phyloP scores from a whole-genome alignment of 352 stramenopile species.

The Globisporangium iwayamae region DNA sequence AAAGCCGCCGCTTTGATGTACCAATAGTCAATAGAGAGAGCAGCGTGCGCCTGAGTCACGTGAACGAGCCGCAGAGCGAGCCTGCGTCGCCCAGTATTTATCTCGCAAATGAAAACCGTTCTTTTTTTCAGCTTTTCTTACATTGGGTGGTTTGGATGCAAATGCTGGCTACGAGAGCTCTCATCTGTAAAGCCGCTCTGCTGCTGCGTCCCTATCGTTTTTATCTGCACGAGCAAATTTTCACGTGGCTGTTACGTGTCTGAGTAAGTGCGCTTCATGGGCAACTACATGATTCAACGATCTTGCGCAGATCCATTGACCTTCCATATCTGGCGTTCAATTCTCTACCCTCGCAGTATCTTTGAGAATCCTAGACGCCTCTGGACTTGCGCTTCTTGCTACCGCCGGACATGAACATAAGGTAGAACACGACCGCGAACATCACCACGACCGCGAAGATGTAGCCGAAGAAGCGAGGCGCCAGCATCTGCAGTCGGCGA shows the following conservation, averaged over 20 bases:
- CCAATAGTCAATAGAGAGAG: slow-evolving; percentile 18
- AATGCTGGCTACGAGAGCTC: too few relatives aligned
- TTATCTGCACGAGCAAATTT: background rate
- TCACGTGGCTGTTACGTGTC: background rate
- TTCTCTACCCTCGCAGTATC: background rate
- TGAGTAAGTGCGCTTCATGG: too few relatives aligned
- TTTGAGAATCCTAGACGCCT: background rate
- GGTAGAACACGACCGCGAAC: slow-evolving; percentile 43
- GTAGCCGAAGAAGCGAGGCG: slow-evolving; percentile 56
- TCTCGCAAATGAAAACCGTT: slow-evolving; percentile 1
- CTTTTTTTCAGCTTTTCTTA: background rate
- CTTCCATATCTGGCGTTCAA: background rate
- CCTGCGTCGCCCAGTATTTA: slow-evolving; percentile 10
- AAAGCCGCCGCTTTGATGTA: slow-evolving; percentile 9
- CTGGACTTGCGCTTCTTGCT: slow-evolving; percentile 24
- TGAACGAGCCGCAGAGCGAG: background rate
- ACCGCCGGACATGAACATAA: slow-evolving; percentile 43
- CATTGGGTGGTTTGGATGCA: too few relatives aligned
- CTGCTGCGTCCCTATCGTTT: background rate
- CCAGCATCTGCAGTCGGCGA: slow-evolving; percentile 41
- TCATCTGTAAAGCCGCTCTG: background rate
- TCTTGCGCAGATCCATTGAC: too few relatives aligned
- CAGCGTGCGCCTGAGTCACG: background rate
- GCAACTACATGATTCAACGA: too few relatives aligned
- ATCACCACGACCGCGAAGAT: slow-evolving; percentile 51